These are phyloP conservation scores for Venturia oleaginea DNA, from an alignment of 2,329 filamentous ascomycete genomes.

Conservation along the genomic window DNA sequence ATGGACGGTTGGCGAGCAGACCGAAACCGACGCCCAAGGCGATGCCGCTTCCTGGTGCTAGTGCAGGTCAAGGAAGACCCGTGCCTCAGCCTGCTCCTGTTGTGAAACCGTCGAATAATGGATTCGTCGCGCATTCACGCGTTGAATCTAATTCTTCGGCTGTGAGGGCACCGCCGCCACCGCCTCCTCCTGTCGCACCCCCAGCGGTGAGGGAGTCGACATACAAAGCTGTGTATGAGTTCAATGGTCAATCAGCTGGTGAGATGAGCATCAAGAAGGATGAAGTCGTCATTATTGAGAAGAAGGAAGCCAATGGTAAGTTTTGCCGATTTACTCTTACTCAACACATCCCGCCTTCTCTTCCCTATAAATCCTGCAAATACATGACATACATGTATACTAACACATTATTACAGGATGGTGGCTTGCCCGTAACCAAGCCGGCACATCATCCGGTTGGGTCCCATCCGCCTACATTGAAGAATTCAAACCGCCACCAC, in stretches of 20 bases:
- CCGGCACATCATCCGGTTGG: conserved; percentile 73
- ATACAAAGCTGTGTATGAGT: conserved; percentile 89
- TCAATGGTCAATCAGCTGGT: conserved; percentile 72
- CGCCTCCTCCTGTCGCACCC: conserved; percentile 54
- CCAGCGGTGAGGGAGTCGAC: conserved; percentile 59
- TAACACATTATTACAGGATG: conserved; percentile 54
- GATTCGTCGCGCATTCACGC: conserved; percentile 32
- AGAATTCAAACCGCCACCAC: conserved; percentile 57
- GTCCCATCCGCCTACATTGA: conserved; percentile 90
- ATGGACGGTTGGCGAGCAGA: conserved; percentile 57
- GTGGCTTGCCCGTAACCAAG: conserved; percentile 69
- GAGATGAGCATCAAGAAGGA: conserved; percentile 74
- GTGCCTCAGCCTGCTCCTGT: background rate
- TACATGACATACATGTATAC: background rate
- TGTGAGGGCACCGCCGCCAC: conserved; percentile 47
- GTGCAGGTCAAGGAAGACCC: background rate
- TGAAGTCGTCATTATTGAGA: conserved; percentile 79
- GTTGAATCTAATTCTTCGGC: conserved; percentile 31
- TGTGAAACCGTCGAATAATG: conserved; percentile 30
- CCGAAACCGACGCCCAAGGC: conserved; percentile 29
- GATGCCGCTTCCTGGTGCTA: conserved; percentile 26
- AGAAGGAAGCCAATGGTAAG: conserved; percentile 92
- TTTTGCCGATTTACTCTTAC: background rate
- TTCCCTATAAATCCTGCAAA: background rate
- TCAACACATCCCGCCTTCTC: background rate